Base-by-base conservation (phyloP, 2,329 filamentous ascomycete species). In the Cladophialophora bantiana region DNA sequence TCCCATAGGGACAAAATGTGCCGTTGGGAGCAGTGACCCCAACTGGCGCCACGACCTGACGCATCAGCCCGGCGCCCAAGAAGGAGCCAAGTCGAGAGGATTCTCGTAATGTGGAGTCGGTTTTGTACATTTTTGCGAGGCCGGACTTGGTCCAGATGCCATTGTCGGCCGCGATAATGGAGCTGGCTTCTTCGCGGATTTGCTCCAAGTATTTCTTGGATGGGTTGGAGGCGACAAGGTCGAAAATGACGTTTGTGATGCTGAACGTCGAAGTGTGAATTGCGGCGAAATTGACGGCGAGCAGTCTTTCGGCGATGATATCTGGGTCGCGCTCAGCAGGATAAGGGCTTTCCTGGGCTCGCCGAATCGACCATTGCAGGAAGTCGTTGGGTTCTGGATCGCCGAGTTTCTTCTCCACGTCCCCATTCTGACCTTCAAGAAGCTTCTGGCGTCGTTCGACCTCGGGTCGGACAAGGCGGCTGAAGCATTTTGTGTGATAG, bases 361-460 rank as follows among this genome's bases (percentile, higher is more conserved):
- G 79, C 15, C 82, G 80, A 64, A 88, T 85, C 54, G 80, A 78
- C 86, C 86, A 89, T 4, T 83, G 86, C 34, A 88, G 76, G 70
- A 84, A 86, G 75, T 88, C 85, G 56, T 87, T 84, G 0, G 85
- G 83, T 6, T 82, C 79, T 12, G 53, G 50, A n/a, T 66, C 63
- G 35, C 63, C 63, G 3, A 75, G 71, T 77, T 79, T 83, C 31
- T 81, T 78, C 77, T 1, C 80, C 74, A 65, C 12, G 34, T 84
- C 80, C 0, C 76, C 77, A 1, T 78, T 77, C 59, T 82, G 81
- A 59, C 77, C 79, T 32, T 74, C 71, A 73, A 87, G 81, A 58
- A 83, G 78, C 10, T 77, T 72, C 7, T 87, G 76, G 0, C 86
- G 83, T 70, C 83, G 73, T 35, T 78, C 72, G 64, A 88, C 83